Evolutionary conservation across 257 asterid genomes (phyloP).

Genomic region (Verbena officinalis): DNA sequence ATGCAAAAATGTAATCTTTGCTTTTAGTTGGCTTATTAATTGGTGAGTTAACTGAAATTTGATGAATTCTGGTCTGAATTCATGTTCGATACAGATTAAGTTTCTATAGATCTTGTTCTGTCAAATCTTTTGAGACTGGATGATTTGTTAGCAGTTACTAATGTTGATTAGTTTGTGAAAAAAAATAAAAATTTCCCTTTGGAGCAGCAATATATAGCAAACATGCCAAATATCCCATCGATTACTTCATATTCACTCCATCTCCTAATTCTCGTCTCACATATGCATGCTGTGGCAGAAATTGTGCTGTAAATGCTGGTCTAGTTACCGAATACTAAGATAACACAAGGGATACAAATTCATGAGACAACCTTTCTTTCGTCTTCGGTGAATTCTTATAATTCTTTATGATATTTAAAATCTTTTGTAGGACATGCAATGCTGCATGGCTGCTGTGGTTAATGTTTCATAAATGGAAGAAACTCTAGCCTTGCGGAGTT

Average conservation of each 20-base stretch:
- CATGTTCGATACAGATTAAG: not conserved
- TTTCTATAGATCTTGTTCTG: not conserved
- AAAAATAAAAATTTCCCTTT: not conserved
- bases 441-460: conserved; percentile 55
- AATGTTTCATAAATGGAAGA: conserved; percentile 70
- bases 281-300: not conserved
- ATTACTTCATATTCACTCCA: not conserved
- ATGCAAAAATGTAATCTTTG: not conserved
- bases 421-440: conserved; percentile 34
- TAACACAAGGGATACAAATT: not conserved
- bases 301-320: not conserved
- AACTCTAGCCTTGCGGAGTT: conserved; percentile 32
- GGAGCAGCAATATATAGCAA: not conserved
- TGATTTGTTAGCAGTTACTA: not conserved
- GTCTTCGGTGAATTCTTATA: conserved; percentile 21
- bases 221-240: not conserved
- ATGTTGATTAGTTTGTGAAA: conserved; percentile 2
- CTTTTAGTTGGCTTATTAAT: not conserved
- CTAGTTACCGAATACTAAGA: not conserved
- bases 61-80: not conserved
- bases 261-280: not conserved
- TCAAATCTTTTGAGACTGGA: not conserved
- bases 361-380: not conserved
- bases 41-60: not conserved
- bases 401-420: not conserved